Percentiles rank a stretch among this genome's conserved stretches.
These are phyloP conservation scores for Chenopodium album DNA, from an alignment of 148 eudicot species.

Conservation along the genomic window DNA sequence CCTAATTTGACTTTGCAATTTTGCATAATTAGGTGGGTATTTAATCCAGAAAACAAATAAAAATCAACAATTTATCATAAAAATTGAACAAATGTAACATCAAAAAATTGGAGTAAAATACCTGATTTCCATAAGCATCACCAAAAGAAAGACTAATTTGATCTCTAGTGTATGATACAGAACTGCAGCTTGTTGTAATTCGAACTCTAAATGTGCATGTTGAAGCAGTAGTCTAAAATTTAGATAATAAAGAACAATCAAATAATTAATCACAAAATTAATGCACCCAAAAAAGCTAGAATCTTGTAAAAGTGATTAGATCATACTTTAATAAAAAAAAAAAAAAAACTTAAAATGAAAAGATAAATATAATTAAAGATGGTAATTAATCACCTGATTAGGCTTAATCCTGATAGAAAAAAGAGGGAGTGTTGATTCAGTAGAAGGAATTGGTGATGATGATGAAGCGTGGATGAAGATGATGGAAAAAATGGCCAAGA, in stretches of 20 bases:
- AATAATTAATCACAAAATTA: neutral
- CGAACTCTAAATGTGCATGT: constrained; percentile 42
- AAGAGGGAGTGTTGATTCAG: constrained; percentile 37
- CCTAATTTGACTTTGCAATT: constrained; percentile 5
- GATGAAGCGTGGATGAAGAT: constrained; percentile 17
- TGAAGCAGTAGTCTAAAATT: constrained; percentile 14
- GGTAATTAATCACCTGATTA: constrained; percentile 28
- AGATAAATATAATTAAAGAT: neutral
- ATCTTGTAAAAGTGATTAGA: neutral
- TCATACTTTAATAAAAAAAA: neutral
- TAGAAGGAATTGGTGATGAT: neutral
- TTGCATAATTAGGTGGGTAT: neutral
- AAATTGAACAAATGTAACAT: neutral
- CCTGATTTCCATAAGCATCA: constrained; percentile 61
- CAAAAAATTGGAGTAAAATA: neutral
- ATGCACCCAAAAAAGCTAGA: neutral
- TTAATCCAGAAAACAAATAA: neutral
- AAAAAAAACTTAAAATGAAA: neutral
- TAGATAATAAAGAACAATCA: neutral
- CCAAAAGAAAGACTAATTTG: constrained; percentile 57
- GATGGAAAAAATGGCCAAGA: constrained; percentile 28
- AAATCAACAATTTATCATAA: neutral
- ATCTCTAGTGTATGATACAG: constrained; percentile 47
- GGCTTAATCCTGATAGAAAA: constrained; percentile 37
- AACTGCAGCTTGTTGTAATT: constrained; percentile 53